phyloP scores from a whole-genome alignment of 495 filamentous ascomycete genomes.

The Tuber microsphaerosporum region DNA sequence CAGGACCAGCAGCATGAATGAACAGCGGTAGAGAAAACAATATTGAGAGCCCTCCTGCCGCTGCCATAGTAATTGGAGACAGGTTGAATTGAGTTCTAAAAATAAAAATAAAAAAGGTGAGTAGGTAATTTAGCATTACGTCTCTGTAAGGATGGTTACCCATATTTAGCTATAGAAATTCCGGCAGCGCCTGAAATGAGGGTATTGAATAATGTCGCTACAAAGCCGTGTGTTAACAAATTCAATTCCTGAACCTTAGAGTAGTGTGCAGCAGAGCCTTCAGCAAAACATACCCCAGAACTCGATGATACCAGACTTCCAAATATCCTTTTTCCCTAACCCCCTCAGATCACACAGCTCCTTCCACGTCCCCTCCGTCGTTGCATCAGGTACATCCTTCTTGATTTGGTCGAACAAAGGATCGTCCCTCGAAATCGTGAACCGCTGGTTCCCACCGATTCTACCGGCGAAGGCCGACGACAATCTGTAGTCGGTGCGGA shows the following conservation, averaged over 20 bases:
- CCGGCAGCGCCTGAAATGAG: conserved; percentile 11
- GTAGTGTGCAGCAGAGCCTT: not conserved
- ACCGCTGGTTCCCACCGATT: conserved; percentile 48
- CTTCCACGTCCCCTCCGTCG: conserved; percentile 44
- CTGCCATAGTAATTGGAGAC: conserved; percentile 6
- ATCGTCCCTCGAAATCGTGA: conserved; percentile 45
- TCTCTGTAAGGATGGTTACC: not conserved
- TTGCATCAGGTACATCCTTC: conserved; percentile 47
- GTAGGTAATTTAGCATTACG: not conserved
- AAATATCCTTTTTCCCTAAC: conserved; percentile 45
- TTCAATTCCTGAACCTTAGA: not conserved
- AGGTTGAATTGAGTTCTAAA: not conserved
- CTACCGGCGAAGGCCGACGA: conserved; percentile 46
- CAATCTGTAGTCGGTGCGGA: not conserved
- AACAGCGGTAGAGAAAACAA: conserved; percentile 10
- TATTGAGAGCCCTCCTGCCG: not conserved
- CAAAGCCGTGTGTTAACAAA: not conserved
- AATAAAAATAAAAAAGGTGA: not conserved
- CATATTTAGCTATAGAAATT: conserved; percentile 12
- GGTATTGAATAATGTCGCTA: conserved; percentile 7
- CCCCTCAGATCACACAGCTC: conserved; percentile 44
- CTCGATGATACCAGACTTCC: conserved; percentile 48
- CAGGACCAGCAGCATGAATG: conserved; percentile 17
- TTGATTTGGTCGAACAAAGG: conserved; percentile 42
- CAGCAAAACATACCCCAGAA: conserved; percentile 28